Evolutionary conservation across 495 filamentous ascomycete species (phyloP).

Genomic region (Tuber indicum): DNA sequence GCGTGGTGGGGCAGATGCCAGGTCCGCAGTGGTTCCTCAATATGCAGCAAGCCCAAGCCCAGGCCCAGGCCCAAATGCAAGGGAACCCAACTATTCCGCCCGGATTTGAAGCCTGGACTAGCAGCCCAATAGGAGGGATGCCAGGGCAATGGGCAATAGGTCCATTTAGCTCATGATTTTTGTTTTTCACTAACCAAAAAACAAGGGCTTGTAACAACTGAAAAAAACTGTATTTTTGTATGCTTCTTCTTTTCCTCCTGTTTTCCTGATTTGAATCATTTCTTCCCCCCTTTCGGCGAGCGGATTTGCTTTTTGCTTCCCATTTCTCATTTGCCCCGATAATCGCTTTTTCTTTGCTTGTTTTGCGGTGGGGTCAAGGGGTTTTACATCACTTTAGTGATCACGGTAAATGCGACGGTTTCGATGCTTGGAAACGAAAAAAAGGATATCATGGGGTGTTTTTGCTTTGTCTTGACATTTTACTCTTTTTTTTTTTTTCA

Average conservation of each 20-base stretch:
- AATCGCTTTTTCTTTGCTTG: neutral
- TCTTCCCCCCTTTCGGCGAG: neutral
- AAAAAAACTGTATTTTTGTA: neutral
- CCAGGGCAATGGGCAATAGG: neutral
- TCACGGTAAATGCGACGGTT: neutral
- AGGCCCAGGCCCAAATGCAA: neutral
- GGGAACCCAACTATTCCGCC: neutral
- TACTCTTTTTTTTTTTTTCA: neutral
- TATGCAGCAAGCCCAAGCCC: slow-evolving; percentile 15
- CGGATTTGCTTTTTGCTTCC: neutral
- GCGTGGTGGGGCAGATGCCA: slow-evolving; percentile 11
- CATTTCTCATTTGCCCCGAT: neutral
- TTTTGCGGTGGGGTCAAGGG: neutral
- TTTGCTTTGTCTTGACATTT: neutral
- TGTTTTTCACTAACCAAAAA: neutral
- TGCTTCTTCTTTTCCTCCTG: neutral
- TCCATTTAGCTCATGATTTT: neutral
- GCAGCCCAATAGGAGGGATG: neutral
- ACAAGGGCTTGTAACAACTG: neutral
- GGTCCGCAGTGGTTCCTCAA: slow-evolving; percentile 28
- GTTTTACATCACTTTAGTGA: neutral
- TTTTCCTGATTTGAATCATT: neutral
- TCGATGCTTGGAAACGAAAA: neutral
- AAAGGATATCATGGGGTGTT: neutral
- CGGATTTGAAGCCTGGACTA: neutral